phyloP scores from a whole-genome alignment of 345 rosid genomes.

The Barbarea vulgaris region DNA sequence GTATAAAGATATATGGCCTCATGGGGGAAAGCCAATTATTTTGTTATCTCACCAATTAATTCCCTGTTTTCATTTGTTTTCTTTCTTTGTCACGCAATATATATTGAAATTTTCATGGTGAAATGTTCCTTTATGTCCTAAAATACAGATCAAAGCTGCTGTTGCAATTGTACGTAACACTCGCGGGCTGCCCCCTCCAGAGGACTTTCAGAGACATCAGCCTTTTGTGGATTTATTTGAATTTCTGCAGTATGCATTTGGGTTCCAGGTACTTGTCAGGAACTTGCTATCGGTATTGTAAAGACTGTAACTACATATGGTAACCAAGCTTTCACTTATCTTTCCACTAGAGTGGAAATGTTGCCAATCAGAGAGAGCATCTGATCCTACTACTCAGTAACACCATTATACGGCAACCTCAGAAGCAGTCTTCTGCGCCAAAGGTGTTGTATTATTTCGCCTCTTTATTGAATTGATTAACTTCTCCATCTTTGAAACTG shows the following conservation, averaged over 20 bases:
- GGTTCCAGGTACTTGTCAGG: constrained; percentile 72
- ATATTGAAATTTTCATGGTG: constrained; percentile 8
- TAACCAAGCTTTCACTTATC: constrained; percentile 13
- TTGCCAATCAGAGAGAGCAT: constrained; percentile 94
- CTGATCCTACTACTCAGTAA: constrained; percentile 85
- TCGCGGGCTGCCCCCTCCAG: constrained; percentile 60
- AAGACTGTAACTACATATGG: constrained; percentile 6
- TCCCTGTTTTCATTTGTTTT: background rate
- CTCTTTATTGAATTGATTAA: constrained; percentile 7
- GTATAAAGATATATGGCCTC: constrained; percentile 46
- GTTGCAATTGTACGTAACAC: constrained; percentile 64
- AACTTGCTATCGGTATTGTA: background rate
- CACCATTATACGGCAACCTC: constrained; percentile 57
- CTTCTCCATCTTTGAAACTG: constrained; percentile 20
- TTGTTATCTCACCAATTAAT: constrained; percentile 12
- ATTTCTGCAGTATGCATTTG: constrained; percentile 76
- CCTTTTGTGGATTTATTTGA: constrained; percentile 71
- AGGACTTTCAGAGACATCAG: constrained; percentile 53
- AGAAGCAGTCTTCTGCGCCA: constrained; percentile 49
- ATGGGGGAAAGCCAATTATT: constrained; percentile 16
- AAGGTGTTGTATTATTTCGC: constrained; percentile 53
- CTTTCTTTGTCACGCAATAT: background rate
- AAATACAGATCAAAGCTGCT: constrained; percentile 79
- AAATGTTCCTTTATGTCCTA: background rate
- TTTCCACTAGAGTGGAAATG: constrained; percentile 72